Evolutionary conservation across 768 basidiomycete species (phyloP).

Genomic region (Tylopilus sp.): DNA sequence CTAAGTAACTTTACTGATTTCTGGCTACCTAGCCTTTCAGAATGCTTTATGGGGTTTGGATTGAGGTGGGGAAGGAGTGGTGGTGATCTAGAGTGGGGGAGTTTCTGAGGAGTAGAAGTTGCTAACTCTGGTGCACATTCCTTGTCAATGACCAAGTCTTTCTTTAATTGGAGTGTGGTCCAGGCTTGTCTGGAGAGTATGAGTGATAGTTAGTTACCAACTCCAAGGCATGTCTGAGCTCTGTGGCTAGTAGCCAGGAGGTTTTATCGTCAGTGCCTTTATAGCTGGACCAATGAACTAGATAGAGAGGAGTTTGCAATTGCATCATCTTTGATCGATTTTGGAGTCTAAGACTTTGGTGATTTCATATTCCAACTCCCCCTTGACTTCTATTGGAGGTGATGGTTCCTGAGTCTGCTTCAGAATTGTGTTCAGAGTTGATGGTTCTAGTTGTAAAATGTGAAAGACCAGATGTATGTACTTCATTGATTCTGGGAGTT

Average conservation of each 20-base stretch:
- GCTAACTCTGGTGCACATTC: no score
- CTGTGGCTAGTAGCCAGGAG: background rate
- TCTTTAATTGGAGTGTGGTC: no score
- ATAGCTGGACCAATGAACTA: background rate
- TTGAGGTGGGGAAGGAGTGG: no score
- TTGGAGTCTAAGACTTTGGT: background rate
- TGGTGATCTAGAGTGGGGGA: no score
- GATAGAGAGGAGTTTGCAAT: background rate
- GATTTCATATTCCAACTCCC: background rate
- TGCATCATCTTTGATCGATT: background rate
- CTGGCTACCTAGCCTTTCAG: no score
- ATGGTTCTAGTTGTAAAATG: background rate
- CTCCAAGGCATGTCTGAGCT: background rate
- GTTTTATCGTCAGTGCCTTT: background rate
- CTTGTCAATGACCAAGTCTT: no score
- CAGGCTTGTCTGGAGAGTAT: background rate
- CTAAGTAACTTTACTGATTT: no score
- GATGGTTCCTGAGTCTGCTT: background rate
- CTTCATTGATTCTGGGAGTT: background rate
- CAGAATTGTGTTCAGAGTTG: background rate
- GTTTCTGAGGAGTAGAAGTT: no score
- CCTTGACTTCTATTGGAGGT: background rate
- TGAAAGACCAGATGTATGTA: background rate
- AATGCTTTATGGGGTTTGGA: no score
- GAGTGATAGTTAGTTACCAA: background rate